Conservation (phyloP, 2,329 filamentous ascomycete species). For the Monascus ruber region DNA sequence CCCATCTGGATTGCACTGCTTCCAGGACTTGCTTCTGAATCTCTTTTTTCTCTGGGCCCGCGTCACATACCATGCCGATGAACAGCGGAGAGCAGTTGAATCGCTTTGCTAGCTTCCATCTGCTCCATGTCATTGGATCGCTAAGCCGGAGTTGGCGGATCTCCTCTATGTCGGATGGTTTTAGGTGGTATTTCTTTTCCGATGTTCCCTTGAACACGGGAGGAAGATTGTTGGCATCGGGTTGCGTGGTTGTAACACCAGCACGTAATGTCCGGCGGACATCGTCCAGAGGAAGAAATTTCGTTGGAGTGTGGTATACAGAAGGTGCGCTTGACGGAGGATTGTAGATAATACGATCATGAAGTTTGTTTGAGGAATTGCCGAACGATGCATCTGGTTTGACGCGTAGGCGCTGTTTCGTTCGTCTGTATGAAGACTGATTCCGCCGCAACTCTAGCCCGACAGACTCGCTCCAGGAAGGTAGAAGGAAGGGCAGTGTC, state of each 20-base stretch:
- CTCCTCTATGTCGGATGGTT: constrained; percentile 44
- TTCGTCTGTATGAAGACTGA: constrained; percentile 40
- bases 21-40: constrained; percentile 39
- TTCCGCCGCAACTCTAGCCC: constrained; percentile 26
- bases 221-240: constrained; percentile 27
- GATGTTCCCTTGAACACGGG: constrained; percentile 39
- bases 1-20: constrained; percentile 49
- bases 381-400: constrained; percentile 43
- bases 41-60: constrained; percentile 38
- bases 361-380: constrained; percentile 22
- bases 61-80: constrained; percentile 47
- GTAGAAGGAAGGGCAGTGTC: constrained; percentile 28
- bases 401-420: constrained; percentile 39
- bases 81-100: constrained; percentile 55
- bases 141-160: constrained; percentile 44
- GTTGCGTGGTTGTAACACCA: constrained; percentile 13
- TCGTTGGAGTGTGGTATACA: constrained; percentile 52
- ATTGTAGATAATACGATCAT: constrained; percentile 53
- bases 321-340: constrained; percentile 53
- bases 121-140: constrained; percentile 50
- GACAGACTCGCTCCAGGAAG: constrained; percentile 24
- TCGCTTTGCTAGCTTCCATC: constrained; percentile 47
- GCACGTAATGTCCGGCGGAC: constrained; percentile 38
- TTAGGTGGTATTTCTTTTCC: constrained; percentile 52
- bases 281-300: constrained; percentile 52